Evolutionary conservation across 129 eudicot genomes (phyloP).

Genomic region (Rutidosis leptorrhynchoides): DNA sequence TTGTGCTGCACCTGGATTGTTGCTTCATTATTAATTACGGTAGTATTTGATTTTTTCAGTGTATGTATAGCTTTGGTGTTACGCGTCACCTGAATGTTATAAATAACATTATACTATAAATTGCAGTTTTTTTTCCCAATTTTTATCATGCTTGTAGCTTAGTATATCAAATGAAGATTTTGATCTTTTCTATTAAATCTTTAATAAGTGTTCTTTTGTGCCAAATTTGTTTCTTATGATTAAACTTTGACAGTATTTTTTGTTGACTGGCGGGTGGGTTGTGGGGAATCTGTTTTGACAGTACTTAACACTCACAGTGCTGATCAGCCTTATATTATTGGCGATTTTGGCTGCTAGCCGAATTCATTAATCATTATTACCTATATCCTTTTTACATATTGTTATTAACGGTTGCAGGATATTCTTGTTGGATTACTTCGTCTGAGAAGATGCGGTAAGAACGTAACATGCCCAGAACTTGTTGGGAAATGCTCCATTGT

Average conservation of each 20-base stretch:
- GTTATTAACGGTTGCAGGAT: constrained; percentile 44
- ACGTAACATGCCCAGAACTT: constrained; percentile 88
- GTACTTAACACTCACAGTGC: constrained; percentile 5
- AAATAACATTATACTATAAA: neutral
- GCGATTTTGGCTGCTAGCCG: too few relatives aligned
- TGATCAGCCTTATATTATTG: neutral
- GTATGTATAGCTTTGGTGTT: neutral
- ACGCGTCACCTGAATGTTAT: neutral
- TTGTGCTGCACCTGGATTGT: neutral
- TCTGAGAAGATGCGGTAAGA: constrained; percentile 78
- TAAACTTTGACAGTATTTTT: neutral
- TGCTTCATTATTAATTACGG: neutral
- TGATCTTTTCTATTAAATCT: neutral
- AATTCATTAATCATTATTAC: neutral
- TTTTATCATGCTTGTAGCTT: neutral
- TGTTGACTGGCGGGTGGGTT: neutral
- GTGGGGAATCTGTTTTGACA: neutral
- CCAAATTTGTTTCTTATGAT: neutral
- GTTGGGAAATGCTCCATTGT: constrained; percentile 86
- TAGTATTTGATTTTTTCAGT: neutral
- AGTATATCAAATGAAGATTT: neutral
- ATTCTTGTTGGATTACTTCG: constrained; percentile 91
- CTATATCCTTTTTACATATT: neutral
- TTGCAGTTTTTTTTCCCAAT: neutral
- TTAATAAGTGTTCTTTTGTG: neutral